A percentile compares a stretch with the other conserved stretches of the same genome.
Evolutionary conservation across 305 asterid genomes (phyloP).

Genomic region (Fraxinus sp.): DNA sequence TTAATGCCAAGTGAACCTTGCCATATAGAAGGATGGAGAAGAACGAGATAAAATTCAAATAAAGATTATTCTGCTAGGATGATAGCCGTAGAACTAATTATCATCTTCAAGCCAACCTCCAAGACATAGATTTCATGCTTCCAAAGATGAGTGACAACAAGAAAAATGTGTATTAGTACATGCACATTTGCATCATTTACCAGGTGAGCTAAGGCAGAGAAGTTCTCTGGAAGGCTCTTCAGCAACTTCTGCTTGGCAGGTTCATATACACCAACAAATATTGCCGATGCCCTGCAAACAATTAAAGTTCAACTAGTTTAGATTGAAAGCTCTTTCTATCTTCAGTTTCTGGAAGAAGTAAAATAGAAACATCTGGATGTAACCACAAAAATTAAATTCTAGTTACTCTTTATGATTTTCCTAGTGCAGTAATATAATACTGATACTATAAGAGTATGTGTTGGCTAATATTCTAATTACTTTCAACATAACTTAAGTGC

Average conservation of each 20-base stretch:
- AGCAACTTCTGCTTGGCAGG: slow-evolving; percentile 63
- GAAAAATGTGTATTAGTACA: neutral
- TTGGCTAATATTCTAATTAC: neutral
- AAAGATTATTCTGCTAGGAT: slow-evolving; percentile 1
- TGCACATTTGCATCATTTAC: slow-evolving; percentile 35
- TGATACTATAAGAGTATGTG: neutral
- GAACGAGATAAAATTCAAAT: neutral
- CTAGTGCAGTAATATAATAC: neutral
- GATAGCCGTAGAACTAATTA: neutral
- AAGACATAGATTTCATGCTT: neutral
- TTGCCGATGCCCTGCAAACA: slow-evolving; percentile 66
- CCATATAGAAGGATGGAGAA: neutral
- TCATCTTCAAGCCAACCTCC: neutral
- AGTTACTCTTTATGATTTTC: neutral
- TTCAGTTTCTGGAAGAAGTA: slow-evolving; percentile 1
- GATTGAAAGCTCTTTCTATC: neutral
- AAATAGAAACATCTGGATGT: neutral
- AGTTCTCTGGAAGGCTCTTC: slow-evolving; percentile 53
- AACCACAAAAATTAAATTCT: neutral
- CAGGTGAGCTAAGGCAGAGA: slow-evolving; percentile 67
- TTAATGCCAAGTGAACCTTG: neutral
- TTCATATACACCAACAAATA: slow-evolving; percentile 72
- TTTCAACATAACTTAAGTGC: neutral
- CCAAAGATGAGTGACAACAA: slow-evolving; percentile 11
- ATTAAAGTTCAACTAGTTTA: neutral